Base-by-base conservation (phyloP, 306 rosid species). In the Spatholobus suberectus region DNA sequence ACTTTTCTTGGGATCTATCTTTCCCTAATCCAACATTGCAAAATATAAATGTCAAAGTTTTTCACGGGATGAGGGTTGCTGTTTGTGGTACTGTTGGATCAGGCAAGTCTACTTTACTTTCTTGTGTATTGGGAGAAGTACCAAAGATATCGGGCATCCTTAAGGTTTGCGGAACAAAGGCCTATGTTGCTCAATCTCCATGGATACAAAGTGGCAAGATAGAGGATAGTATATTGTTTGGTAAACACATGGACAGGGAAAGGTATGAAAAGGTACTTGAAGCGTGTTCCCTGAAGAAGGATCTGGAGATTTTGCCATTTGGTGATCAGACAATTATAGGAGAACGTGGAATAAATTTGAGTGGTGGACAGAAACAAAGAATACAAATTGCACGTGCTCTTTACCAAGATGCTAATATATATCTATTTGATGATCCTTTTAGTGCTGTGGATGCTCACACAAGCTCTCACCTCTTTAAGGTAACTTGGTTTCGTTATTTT, bases 361-460 rank as follows among this genome's bases (percentile, higher is more conserved):
- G 99, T 51, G 98, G 99, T 0, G 99, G 99, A 63, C 98, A 95
- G 77, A 93, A 93, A 72, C 94, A 95, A 81, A 92, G 98, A 84
- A 85, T 95, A 85, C 99, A 95, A 82, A 92, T 93, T 47, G 99
- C 96, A 2, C 92, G 98, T 11, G 92, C 98, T 65, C 81, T 93
- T 55, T 93, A 95, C 85, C 96, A 90, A 84, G 98, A 93, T 72
- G 92, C 96, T 79, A 97, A 92, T 83, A 93, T 93, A 74, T 95
- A 92, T 88, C 84, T 95, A 72, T 90, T 93, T 87, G 98, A 93
- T 81, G 98, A 93, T 89, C 98, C 98, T 35, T 93, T 95, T 59
- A 93, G 97, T 72, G 98, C 97, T 40, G 92, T 95, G 69, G 99
- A 93, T 87, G 98, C 96, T 81, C 98, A 95, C 81, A 93, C 99